These are phyloP conservation scores for Piromyces sp. DNA, from an alignment of 192 early-diverging fungal genomes.

Conservation along the genomic window DNA sequence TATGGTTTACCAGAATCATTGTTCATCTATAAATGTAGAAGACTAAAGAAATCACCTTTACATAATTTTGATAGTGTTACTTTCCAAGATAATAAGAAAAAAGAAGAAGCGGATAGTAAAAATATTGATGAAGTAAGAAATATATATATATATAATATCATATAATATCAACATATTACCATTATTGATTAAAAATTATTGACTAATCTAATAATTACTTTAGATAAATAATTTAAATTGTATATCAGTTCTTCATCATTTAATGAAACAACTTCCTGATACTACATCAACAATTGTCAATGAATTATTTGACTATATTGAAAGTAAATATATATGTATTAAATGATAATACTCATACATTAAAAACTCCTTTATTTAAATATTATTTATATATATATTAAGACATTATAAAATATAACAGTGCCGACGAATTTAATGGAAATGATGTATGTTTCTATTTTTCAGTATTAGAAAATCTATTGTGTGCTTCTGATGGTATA, in stretches of 20 bases:
- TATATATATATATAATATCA: no score
- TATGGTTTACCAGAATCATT: conserved; percentile 19
- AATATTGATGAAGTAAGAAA: background rate
- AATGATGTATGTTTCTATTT: background rate
- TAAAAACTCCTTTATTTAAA: no score
- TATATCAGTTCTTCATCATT: background rate
- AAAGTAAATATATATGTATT: background rate
- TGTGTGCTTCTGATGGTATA: conserved; percentile 14
- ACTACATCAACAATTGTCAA: background rate
- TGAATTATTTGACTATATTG: background rate
- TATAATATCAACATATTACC: no score
- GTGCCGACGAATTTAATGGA: background rate
- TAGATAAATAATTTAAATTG: conserved; percentile 7
- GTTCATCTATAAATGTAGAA: conserved; percentile 6
- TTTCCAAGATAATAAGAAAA: conserved; percentile 10
- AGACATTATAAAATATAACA: background rate
- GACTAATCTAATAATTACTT: no score
- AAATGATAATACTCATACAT: no score
- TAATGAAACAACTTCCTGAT: background rate
- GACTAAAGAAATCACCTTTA: background rate
- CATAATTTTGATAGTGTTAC: background rate
- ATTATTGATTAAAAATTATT: no score
- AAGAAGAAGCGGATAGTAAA: conserved; percentile 7
- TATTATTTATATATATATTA: no score
- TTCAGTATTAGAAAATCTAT: background rate